These are phyloP conservation scores for Aspergillus quadrilineatus DNA, from an alignment of 2,329 filamentous ascomycete species.

Conservation along the genomic window DNA sequence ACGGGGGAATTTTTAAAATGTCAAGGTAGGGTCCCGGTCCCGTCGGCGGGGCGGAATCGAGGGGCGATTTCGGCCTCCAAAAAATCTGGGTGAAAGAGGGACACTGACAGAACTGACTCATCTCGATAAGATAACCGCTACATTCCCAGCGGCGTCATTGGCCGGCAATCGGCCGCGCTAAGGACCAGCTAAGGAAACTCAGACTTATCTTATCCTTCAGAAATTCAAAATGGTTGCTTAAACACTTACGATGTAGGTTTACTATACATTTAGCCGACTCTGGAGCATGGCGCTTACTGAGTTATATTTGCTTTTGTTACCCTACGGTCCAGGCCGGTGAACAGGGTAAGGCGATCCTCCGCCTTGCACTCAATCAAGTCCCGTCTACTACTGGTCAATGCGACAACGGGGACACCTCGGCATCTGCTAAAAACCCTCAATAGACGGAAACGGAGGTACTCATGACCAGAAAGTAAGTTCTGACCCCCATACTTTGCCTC, in stretches of 20 bases:
- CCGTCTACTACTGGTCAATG: background rate
- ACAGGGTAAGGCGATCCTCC: conserved; percentile 4
- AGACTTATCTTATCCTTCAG: conserved; percentile 1
- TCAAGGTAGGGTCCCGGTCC: conserved; percentile 11
- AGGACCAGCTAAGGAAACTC: background rate
- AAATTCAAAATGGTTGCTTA: background rate
- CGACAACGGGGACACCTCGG: background rate
- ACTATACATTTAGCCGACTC: background rate
- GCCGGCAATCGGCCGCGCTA: background rate
- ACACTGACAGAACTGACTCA: conserved; percentile 22
- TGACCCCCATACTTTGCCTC: background rate
- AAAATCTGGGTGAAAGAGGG: conserved; percentile 12
- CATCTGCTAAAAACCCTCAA: background rate
- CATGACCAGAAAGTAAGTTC: background rate
- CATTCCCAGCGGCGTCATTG: conserved; percentile 11
- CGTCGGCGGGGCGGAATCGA: conserved; percentile 25
- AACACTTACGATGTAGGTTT: conserved; percentile 1
- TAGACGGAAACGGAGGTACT: background rate
- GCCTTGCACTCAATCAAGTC: background rate
- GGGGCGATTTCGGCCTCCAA: conserved; percentile 29
- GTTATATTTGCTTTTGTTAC: background rate
- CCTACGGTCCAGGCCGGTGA: background rate
- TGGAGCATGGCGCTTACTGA: background rate
- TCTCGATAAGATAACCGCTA: conserved; percentile 30
- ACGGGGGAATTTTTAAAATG: conserved; percentile 25